Evolutionary conservation across 139 green algal genomes (phyloP).

Genomic region (Chlorella sp.): DNA sequence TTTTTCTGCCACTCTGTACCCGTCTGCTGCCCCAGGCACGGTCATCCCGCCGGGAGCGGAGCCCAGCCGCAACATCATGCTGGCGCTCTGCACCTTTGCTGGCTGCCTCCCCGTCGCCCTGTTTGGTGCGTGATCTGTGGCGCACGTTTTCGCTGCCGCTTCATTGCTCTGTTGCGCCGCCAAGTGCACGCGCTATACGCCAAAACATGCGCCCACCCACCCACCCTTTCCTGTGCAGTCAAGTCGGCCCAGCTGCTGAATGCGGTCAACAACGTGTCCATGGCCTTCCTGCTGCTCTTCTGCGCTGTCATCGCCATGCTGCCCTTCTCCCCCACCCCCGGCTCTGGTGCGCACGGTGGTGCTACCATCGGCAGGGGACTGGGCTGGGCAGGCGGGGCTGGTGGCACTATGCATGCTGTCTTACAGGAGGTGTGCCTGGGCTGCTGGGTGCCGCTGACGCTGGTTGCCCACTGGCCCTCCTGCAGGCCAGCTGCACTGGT

Average conservation of each 20-base stretch:
- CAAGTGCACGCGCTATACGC: no score
- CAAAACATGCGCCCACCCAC: no score
- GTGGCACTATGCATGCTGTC: no score
- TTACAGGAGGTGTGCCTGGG: no score
- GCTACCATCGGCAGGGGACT: no score
- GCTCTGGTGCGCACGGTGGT: not conserved
- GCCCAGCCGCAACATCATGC: conserved; percentile 69
- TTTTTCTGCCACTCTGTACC: no score
- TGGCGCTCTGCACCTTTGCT: conserved; percentile 67
- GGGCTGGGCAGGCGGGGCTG: no score
- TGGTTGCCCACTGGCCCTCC: no score
- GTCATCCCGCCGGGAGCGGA: conserved; percentile 84
- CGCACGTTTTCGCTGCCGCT: no score
- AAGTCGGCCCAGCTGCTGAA: conserved; percentile 54
- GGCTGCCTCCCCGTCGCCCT: conserved; percentile 73
- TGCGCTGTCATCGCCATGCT: conserved; percentile 56
- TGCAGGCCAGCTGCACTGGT: conserved; percentile 45
- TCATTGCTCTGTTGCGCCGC: no score
- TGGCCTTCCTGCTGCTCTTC: conserved; percentile 81
- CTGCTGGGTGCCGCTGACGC: not conserved
- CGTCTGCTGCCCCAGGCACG: conserved; percentile 66
- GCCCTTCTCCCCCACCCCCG: conserved; percentile 28
- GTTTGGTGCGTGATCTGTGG: conserved; percentile 53
- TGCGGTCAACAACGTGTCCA: conserved; percentile 62
- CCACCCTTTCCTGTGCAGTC: no score